Evolutionary conservation across 1,284 basidiomycete species (phyloP).

Genomic region (Ganoderma resinaceum): DNA sequence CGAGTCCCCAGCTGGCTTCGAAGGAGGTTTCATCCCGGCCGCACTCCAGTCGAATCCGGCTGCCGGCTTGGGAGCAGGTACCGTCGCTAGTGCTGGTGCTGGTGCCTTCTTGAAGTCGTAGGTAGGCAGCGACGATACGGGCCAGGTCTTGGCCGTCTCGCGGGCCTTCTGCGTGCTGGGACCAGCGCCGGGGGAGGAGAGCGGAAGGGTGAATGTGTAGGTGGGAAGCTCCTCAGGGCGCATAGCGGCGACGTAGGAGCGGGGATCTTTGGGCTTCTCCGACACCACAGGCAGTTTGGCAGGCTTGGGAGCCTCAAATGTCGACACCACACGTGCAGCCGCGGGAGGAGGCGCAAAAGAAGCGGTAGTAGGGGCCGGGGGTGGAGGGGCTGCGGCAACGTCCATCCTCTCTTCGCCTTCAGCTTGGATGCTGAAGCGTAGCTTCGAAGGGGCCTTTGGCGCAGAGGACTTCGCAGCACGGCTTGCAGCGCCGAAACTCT

Average conservation of each 20-base stretch:
- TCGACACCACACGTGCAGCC: not conserved
- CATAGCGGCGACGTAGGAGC: slow-evolving; percentile 33
- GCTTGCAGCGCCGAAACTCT: slow-evolving; percentile 33
- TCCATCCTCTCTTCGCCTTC: slow-evolving; percentile 48
- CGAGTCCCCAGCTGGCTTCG: slow-evolving; percentile 36
- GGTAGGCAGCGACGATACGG: slow-evolving; percentile 45
- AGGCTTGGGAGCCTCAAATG: slow-evolving; percentile 10
- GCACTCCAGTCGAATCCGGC: slow-evolving; percentile 53
- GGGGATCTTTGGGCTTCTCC: slow-evolving; percentile 32
- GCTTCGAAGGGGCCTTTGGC: slow-evolving; percentile 76
- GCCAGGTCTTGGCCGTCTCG: slow-evolving; percentile 38
- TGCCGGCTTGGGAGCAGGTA: slow-evolving; percentile 7
- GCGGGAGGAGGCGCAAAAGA: not conserved
- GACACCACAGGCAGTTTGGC: slow-evolving; percentile 7
- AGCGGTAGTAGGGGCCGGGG: not conserved
- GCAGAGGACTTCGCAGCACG: slow-evolving; percentile 49
- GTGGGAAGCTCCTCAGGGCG: slow-evolving; percentile 33
- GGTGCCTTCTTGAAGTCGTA: slow-evolving; percentile 48
- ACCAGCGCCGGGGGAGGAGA: slow-evolving; percentile 40
- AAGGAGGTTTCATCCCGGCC: slow-evolving; percentile 52
- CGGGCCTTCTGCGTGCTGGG: slow-evolving; percentile 47
- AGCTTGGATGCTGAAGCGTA: slow-evolving; percentile 68
- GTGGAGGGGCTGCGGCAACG: slow-evolving; percentile 19
- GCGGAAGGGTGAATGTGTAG: slow-evolving; percentile 32
- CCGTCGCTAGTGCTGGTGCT: slow-evolving; percentile 22